These are phyloP conservation scores for Neoboletus brunneissimus DNA, from an alignment of 768 basidiomycete genomes.

Conservation along the genomic window DNA sequence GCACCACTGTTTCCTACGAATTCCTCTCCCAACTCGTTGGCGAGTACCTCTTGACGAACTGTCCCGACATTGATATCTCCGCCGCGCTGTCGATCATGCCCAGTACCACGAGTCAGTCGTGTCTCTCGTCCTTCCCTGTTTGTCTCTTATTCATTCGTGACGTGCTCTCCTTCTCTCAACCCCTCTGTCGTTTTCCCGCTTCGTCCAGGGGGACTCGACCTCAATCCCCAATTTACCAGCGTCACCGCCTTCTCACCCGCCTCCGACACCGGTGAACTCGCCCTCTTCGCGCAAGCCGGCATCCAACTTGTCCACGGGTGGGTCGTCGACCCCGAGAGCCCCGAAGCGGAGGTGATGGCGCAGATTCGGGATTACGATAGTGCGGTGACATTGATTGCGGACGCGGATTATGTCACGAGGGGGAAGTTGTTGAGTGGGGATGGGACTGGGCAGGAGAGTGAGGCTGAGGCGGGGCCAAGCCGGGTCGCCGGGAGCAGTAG, in stretches of 20 bases:
- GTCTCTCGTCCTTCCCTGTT: not conserved
- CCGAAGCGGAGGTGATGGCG: conserved; percentile 54
- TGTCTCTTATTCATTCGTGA: not conserved
- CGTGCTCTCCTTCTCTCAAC: not conserved
- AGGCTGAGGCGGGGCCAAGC: conserved; percentile 18
- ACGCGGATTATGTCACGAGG: conserved; percentile 71
- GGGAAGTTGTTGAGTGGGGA: conserved; percentile 49
- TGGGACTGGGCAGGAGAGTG: not conserved
- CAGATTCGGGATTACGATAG: conserved; percentile 67
- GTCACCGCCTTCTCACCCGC: conserved; percentile 64
- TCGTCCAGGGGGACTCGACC: conserved; percentile 74
- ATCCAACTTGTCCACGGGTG: conserved; percentile 88
- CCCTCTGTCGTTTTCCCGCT: no score
- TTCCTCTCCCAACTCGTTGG: conserved; percentile 80
- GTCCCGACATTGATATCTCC: conserved; percentile 39
- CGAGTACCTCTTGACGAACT: conserved; percentile 68
- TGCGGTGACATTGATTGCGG: conserved; percentile 71
- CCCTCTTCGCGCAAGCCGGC: conserved; percentile 79
- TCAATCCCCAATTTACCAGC: conserved; percentile 81
- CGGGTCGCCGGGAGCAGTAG: not conserved
- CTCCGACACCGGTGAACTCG: conserved; percentile 70
- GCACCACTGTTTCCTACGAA: conserved; percentile 76
- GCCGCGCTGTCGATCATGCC: conserved; percentile 42
- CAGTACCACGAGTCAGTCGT: conserved; percentile 65
- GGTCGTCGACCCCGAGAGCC: conserved; percentile 46